Evolutionary conservation across 208 protist species (phyloP).

Genomic region (Tritrichomonas foetus): DNA sequence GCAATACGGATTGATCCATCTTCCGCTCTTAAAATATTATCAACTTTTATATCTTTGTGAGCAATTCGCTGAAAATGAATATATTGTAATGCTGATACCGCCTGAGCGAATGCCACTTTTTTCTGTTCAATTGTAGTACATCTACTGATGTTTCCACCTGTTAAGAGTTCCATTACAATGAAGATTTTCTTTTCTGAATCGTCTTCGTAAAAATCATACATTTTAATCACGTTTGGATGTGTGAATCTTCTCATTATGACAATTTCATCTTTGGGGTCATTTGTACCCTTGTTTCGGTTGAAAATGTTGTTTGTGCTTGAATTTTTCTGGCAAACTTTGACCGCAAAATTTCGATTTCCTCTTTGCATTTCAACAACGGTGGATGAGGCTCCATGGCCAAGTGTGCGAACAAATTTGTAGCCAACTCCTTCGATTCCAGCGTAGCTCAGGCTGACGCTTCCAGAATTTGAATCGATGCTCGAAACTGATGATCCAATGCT

Average conservation of each 20-base stretch:
- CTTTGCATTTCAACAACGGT: neutral
- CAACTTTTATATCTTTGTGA: conserved; percentile 75
- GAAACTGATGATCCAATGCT: too few relatives aligned
- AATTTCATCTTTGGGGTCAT: neutral
- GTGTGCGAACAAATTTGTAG: neutral
- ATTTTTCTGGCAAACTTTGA: neutral
- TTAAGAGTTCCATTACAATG: neutral
- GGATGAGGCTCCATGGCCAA: neutral
- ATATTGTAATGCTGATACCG: conserved; percentile 84
- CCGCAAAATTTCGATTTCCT: neutral
- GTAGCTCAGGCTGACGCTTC: too few relatives aligned
- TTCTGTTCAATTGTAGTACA: too few relatives aligned
- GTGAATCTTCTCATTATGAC: neutral
- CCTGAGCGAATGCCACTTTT: conserved; percentile 59
- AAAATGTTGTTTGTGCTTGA: too few relatives aligned
- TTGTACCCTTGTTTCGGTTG: neutral
- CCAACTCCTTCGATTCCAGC: neutral
- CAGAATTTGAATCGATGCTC: too few relatives aligned
- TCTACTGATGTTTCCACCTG: neutral
- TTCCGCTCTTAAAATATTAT: conserved; percentile 83
- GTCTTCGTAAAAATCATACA: neutral
- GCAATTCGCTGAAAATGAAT: conserved; percentile 90
- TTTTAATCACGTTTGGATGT: neutral
- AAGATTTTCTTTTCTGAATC: neutral
- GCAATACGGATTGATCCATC: conserved; percentile 73